These are phyloP conservation scores for Aphanocladium album DNA, from an alignment of 2,329 filamentous ascomycete species.

Conservation along the genomic window DNA sequence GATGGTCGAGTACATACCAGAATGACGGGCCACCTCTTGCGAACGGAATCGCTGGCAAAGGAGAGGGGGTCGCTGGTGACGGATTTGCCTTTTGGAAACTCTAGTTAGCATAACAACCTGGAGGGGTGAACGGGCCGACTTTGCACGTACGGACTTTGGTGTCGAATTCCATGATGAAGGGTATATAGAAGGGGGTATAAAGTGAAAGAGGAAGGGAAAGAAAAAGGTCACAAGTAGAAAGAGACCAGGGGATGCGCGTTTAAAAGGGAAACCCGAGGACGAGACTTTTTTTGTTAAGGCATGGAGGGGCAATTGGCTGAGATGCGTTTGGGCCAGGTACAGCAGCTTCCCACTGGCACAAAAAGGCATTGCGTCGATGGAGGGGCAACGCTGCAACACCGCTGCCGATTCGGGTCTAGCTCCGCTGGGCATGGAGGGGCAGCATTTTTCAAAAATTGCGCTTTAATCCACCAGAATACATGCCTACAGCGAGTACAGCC, in stretches of 20 bases:
- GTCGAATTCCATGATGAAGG: constrained; percentile 62
- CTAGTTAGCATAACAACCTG: neutral
- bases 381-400: constrained; percentile 6
- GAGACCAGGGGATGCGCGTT: constrained; percentile 5
- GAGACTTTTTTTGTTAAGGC: constrained; percentile 9
- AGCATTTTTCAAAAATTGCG: too few relatives aligned
- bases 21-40: constrained; percentile 90
- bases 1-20: constrained; percentile 47
- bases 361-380: neutral
- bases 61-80: constrained; percentile 76
- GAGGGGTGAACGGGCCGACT: neutral
- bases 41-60: constrained; percentile 80
- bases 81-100: constrained; percentile 63
- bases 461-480: neutral
- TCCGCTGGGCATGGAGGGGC: neutral
- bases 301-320: constrained; percentile 12
- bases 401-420: neutral
- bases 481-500: too few relatives aligned
- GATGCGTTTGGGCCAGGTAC: constrained; percentile 3
- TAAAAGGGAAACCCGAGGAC: constrained; percentile 1
- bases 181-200: neutral
- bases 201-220: neutral
- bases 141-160: constrained; percentile 62
- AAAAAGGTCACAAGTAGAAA: neutral
- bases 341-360: too few relatives aligned